These are phyloP conservation scores for Clonostachys rosea DNA, from an alignment of 2,329 filamentous ascomycete genomes.

Conservation along the genomic window DNA sequence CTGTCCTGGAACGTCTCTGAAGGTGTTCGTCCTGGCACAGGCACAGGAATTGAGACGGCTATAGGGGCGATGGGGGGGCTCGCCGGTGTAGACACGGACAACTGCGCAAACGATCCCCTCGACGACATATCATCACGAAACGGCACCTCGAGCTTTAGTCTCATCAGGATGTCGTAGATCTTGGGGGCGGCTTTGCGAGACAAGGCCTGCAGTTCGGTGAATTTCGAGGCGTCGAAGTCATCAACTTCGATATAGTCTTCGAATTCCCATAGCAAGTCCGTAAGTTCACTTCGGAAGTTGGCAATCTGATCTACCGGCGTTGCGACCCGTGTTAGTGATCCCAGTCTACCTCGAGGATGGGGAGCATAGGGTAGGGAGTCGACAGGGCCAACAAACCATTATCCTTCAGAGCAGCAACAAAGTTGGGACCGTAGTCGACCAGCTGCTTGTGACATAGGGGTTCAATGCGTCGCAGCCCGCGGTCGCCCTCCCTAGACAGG, in stretches of 20 bases:
- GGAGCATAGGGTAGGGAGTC: background rate
- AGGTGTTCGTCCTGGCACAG: constrained; percentile 1
- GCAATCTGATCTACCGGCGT: constrained; percentile 40
- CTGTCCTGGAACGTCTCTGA: constrained; percentile 5
- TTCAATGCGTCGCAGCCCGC: constrained; percentile 43
- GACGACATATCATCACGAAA: constrained; percentile 11
- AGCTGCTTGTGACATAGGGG: constrained; percentile 42
- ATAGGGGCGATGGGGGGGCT: constrained; percentile 5
- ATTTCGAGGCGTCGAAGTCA: constrained; percentile 45
- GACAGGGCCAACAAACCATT: constrained; percentile 35
- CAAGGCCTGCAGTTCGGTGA: constrained; percentile 38
- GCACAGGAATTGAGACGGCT: background rate
- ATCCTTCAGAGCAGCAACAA: constrained; percentile 46
- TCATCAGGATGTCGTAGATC: constrained; percentile 44
- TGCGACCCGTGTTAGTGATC: background rate
- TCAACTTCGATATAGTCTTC: constrained; percentile 47
- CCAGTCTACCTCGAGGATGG: background rate
- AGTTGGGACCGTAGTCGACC: constrained; percentile 42
- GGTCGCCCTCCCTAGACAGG: constrained; percentile 42
- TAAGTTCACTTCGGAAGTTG: constrained; percentile 38
- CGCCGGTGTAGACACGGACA: background rate
- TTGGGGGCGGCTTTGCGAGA: constrained; percentile 42
- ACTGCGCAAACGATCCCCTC: constrained; percentile 7
- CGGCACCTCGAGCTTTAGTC: constrained; percentile 44
- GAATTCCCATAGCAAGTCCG: constrained; percentile 50